Evolutionary conservation across 768 basidiomycete species (phyloP).

Genomic region (Arthromyces matolae): DNA sequence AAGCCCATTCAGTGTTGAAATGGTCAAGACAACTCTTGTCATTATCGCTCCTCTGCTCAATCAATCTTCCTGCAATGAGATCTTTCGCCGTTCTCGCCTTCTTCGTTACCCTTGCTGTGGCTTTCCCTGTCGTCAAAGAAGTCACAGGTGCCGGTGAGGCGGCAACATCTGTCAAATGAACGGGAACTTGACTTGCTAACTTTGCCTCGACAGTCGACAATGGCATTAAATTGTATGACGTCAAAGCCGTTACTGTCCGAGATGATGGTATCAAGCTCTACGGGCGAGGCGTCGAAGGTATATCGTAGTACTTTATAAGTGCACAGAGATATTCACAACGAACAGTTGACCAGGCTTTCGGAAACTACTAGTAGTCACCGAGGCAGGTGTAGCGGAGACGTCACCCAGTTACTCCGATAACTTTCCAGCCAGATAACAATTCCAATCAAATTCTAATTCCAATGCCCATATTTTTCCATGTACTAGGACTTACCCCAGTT

Average conservation of each 20-base stretch:
- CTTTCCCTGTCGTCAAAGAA: constrained; percentile 6
- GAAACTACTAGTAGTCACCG: too few relatives aligned
- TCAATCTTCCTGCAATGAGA: not conserved
- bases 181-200: not conserved
- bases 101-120: constrained; percentile 7
- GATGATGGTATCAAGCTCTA: constrained; percentile 7
- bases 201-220: not conserved
- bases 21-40: constrained; percentile 4
- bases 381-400: too few relatives aligned
- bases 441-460: too few relatives aligned
- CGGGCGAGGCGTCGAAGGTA: constrained; percentile 2
- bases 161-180: not conserved
- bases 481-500: too few relatives aligned
- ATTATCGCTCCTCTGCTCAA: not conserved
- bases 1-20: not conserved
- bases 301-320: too few relatives aligned
- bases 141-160: constrained; percentile 1
- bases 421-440: too few relatives aligned
- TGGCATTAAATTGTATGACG: not conserved
- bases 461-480: too few relatives aligned
- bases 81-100: constrained; percentile 4
- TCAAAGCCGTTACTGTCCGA: not conserved
- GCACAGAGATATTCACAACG: too few relatives aligned
- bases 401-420: too few relatives aligned
- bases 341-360: too few relatives aligned